Percentiles rank a stretch among this genome's conserved stretches.
These are phyloP conservation scores for Fennellomyces sp. DNA, from an alignment of 371 early-diverging fungal species.

Conservation along the genomic window DNA sequence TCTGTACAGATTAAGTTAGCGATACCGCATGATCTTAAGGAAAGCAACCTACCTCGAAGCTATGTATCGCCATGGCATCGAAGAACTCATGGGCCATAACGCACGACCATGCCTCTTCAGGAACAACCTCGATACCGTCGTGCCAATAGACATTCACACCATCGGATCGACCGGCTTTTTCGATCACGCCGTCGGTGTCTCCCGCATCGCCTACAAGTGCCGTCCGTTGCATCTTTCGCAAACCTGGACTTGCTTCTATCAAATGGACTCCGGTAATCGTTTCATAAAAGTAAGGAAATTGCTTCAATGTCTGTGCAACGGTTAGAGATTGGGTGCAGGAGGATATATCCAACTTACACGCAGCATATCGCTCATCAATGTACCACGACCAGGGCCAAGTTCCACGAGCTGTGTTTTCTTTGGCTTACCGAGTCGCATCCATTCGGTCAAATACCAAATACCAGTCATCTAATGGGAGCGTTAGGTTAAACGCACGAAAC, in stretches of 20 bases:
- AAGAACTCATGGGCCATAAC: slow-evolving; percentile 95
- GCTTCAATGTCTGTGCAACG: slow-evolving; percentile 49
- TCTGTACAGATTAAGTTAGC: slow-evolving; percentile 29
- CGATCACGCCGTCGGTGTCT: slow-evolving; percentile 41
- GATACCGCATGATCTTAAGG: not conserved
- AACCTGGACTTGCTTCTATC: slow-evolving; percentile 82
- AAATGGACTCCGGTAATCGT: slow-evolving; percentile 73
- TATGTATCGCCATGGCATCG: slow-evolving; percentile 93
- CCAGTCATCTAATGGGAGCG: slow-evolving; percentile 79
- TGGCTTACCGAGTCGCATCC: slow-evolving; percentile 68
- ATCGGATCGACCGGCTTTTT: slow-evolving; percentile 43
- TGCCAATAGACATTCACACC: slow-evolving; percentile 74
- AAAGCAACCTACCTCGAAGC: slow-evolving; percentile 65
- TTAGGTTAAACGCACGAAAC: too few species aligned
- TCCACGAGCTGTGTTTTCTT: slow-evolving; percentile 76
- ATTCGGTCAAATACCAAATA: slow-evolving; percentile 80
- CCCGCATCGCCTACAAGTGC: slow-evolving; percentile 36
- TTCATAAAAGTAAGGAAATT: slow-evolving; percentile 70
- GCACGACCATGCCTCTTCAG: slow-evolving; percentile 63
- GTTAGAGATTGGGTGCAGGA: too few species aligned
- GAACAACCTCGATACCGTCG: slow-evolving; percentile 70
- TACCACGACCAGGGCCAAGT: slow-evolving; percentile 95
- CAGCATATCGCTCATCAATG: slow-evolving; percentile 91
- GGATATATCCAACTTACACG: slow-evolving; percentile 52
- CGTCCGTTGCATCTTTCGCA: slow-evolving; percentile 71